Evolutionary conservation across 768 basidiomycete genomes (phyloP), one percentile per base, ranked within the genome.

Genomic region (Boletus reticulatus): DNA sequence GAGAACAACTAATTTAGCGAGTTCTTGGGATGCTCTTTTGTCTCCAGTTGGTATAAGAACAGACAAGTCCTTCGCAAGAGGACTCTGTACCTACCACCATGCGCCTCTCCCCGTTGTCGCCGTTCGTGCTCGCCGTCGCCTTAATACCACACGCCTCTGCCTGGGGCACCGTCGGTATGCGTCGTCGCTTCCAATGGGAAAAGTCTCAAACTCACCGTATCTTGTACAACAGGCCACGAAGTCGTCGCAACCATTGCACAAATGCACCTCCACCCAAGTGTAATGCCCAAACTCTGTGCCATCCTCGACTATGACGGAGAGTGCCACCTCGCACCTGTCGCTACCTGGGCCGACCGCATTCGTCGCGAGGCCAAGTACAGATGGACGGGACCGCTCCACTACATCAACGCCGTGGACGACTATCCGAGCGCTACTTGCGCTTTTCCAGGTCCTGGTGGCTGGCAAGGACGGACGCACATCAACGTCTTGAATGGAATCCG

Each of bases 181-280:
- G 41, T 52, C 20, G 27, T 27, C 29, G 29, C 8, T 29, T 29
- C 91, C 0, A 75, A n/a, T n/a, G n/a, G 74, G 3, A 85, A 88
- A 6, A 77, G 87, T 39, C 78, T 82, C 3, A 79, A 77, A 32
- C 73, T 97, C 51, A 60, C 70, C 27, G 1, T 1, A 27, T 27
- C 1, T 29, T 29, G 27, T 29, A 29, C 29, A 29, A 29, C 24
- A 85, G 93, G 95, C 4, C 95, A 98, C 63, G 90, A 97, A 75
- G 87, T 97, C 32, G 84, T 93, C 6, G 95, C 94, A 1, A 96
- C 94, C 5, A 89, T 98, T 53, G 96, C 96, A 1, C 89, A 98
- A 68, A 92, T 95, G 56, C 84, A 97, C 68, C 81, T 98, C 3
- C 83, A 92, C 68, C 90, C 91, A 0, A 75, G 75, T 3, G 85